These are phyloP conservation scores for Aspergillus ostianus DNA, from an alignment of 495 filamentous ascomycete genomes.

Conservation along the genomic window DNA sequence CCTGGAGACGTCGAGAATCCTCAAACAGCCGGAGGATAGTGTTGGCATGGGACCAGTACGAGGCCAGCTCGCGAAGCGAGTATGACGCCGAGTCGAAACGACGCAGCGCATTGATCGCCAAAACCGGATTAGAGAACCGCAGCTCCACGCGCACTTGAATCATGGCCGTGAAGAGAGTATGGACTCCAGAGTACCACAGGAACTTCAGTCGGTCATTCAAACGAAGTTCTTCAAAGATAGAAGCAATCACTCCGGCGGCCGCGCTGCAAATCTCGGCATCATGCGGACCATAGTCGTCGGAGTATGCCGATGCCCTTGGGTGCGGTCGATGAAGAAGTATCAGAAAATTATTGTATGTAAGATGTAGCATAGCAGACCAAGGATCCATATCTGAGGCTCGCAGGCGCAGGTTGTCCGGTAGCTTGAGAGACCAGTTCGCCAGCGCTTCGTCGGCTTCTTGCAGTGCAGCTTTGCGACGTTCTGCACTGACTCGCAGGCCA, in stretches of 20 bases:
- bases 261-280: conserved; percentile 48
- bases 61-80: conserved; percentile 44
- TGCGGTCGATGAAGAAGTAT: conserved; percentile 51
- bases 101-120: conserved; percentile 48
- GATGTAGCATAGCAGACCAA: conserved; percentile 50
- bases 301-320: conserved; percentile 43
- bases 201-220: conserved; percentile 48
- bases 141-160: conserved; percentile 51
- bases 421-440: conserved; percentile 45
- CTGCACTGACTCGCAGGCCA: conserved; percentile 36
- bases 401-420: conserved; percentile 44
- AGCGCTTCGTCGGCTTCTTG: conserved; percentile 46
- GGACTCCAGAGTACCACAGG: conserved; percentile 48
- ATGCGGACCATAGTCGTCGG: conserved; percentile 44
- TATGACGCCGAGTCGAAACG: conserved; percentile 48
- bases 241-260: conserved; percentile 46
- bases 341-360: conserved; percentile 52
- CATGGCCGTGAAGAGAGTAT: conserved; percentile 50
- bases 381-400: conserved; percentile 46
- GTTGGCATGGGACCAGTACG: conserved; percentile 46
- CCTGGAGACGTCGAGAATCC: conserved; percentile 45
- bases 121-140: conserved; percentile 48
- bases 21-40: conserved; percentile 48
- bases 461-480: conserved; percentile 44
- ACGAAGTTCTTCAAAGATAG: conserved; percentile 49